These are phyloP conservation scores for Glycine tomentella DNA, from an alignment of 306 rosid genomes.

Conservation along the genomic window DNA sequence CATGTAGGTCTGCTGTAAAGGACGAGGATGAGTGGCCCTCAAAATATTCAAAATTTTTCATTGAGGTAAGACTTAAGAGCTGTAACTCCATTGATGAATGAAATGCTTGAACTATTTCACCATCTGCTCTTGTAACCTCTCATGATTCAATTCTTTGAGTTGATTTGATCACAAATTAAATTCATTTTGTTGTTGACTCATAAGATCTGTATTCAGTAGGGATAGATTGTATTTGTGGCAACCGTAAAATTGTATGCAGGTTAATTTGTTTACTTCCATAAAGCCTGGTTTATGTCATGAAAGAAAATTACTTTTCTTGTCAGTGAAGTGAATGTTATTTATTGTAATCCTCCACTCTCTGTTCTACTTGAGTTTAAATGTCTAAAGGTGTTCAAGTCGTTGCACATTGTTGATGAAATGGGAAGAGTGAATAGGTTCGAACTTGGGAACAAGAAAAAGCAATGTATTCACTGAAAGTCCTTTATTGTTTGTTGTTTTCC, in stretches of 20 bases:
- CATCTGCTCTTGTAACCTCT: conserved; percentile 1
- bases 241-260: not conserved
- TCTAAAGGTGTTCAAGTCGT: not conserved
- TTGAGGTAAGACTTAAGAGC: conserved; percentile 62
- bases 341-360: not conserved
- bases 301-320: conserved; percentile 21
- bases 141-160: conserved; percentile 12
- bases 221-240: conserved; percentile 12
- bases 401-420: conserved; percentile 2
- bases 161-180: not conserved
- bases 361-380: not conserved
- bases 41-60: conserved; percentile 81
- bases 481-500: not conserved
- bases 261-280: conserved; percentile 7
- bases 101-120: conserved; percentile 33
- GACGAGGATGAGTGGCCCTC: conserved; percentile 95
- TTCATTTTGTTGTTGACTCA: conserved; percentile 25
- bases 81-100: conserved; percentile 13
- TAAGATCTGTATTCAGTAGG: conserved; percentile 6
- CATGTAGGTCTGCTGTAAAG: conserved; percentile 83
- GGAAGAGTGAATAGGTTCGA: not conserved
- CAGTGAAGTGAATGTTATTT: not conserved
- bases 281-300: conserved; percentile 19
- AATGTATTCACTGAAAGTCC: no score
- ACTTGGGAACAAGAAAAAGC: no score